Percentiles rank a stretch among this genome's conserved stretches.
phyloP scores from a whole-genome alignment of 768 basidiomycete species.

The Lactarius tabidus region DNA sequence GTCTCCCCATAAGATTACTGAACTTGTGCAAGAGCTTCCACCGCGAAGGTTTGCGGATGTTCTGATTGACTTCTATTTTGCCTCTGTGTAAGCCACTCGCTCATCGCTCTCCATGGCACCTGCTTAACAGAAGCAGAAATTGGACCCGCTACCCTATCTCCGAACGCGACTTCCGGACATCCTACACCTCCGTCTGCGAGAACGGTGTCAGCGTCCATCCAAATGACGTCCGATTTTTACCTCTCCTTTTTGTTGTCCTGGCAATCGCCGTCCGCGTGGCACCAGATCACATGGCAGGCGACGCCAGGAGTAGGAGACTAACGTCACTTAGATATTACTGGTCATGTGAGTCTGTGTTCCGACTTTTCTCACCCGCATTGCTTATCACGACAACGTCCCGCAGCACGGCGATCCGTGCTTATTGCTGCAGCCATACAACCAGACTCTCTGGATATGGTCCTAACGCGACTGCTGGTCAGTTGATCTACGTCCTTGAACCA shows the following conservation, averaged over 20 bases:
- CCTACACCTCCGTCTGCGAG: slow-evolving; percentile 60
- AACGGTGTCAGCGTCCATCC: slow-evolving; percentile 66
- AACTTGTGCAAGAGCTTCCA: slow-evolving; percentile 85
- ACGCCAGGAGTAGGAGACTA: slow-evolving; percentile 66
- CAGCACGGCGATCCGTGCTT: slow-evolving; percentile 82
- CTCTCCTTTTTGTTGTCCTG: slow-evolving; percentile 89
- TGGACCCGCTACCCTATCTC: slow-evolving; percentile 93
- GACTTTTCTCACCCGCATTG: slow-evolving; percentile 7
- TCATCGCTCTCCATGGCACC: slow-evolving; percentile 7
- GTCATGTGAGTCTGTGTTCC: slow-evolving; percentile 67
- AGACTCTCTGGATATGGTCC: slow-evolving; percentile 88
- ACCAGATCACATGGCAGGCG: slow-evolving; percentile 79
- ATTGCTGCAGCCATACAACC: slow-evolving; percentile 93
- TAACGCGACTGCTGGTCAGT: slow-evolving; percentile 74
- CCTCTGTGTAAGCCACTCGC: slow-evolving; percentile 50
- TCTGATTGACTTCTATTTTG: slow-evolving; percentile 80
- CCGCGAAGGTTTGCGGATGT: slow-evolving; percentile 69
- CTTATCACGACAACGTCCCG: slow-evolving; percentile 21
- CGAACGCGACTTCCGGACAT: slow-evolving; percentile 72
- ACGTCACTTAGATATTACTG: slow-evolving; percentile 91
- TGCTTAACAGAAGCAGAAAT: slow-evolving; percentile 50
- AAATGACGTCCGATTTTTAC: slow-evolving; percentile 78
- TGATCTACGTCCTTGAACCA: not conserved
- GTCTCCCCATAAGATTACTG: slow-evolving; percentile 83
- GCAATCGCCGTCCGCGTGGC: slow-evolving; percentile 84